Evolutionary conservation across 257 asterid genomes (phyloP).

Genomic region (Jaltomata sinuosa): DNA sequence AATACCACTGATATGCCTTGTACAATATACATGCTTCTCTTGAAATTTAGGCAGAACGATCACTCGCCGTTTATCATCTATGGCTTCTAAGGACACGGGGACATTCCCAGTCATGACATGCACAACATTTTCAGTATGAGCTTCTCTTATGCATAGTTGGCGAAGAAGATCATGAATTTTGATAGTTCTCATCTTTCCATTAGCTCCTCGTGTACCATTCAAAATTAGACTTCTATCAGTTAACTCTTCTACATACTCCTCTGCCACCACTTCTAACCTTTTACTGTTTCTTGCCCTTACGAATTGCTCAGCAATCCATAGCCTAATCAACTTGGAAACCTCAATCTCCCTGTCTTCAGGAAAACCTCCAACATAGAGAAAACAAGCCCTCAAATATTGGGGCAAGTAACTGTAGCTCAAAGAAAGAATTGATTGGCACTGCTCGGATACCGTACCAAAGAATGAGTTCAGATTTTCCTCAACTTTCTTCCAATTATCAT

Average conservation of each 20-base stretch:
- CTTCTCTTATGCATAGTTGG: not conserved
- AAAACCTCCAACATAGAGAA: not conserved
- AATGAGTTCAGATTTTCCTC: not conserved
- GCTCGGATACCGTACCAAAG: not conserved
- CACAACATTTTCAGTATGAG: not conserved
- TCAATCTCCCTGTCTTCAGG: not conserved
- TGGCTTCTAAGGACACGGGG: not conserved
- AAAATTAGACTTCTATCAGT: not conserved
- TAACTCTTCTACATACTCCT: not conserved
- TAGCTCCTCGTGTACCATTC: not conserved
- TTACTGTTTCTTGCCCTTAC: not conserved
- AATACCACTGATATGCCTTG: not conserved
- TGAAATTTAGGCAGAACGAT: not conserved
- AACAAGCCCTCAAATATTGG: too few species aligned
- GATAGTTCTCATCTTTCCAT: not conserved
- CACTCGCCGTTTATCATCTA: not conserved
- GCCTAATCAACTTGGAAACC: not conserved
- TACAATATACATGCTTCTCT: too few species aligned
- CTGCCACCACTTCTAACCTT: too few species aligned
- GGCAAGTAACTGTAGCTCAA: too few species aligned
- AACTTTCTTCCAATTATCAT: not conserved
- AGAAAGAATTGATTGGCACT: not conserved
- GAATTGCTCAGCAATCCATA: slow-evolving; percentile 12
- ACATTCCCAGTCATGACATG: not conserved
- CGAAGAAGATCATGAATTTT: slow-evolving; percentile 1